These are phyloP conservation scores for Dendrobium officinale DNA, from an alignment of 106 monocot species.

Conservation along the genomic window DNA sequence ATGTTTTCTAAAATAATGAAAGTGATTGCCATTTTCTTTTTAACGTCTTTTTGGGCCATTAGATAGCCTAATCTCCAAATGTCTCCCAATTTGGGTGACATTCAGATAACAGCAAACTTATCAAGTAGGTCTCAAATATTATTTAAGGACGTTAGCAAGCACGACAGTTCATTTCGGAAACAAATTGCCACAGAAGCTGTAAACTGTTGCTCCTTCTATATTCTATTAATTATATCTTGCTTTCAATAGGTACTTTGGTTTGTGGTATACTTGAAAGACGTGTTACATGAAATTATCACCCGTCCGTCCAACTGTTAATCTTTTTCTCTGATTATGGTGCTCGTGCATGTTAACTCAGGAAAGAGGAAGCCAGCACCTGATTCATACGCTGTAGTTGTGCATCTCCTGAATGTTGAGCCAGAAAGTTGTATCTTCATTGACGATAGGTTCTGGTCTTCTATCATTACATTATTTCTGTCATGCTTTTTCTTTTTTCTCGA, in stretches of 20 bases:
- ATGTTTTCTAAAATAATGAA: background rate
- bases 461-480: background rate
- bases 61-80: background rate
- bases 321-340: background rate
- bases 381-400: conserved; percentile 47
- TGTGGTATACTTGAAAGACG: background rate
- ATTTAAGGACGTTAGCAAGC: no score
- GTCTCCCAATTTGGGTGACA: background rate
- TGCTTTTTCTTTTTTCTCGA: background rate
- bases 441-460: conserved; percentile 56
- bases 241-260: background rate
- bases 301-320: background rate
- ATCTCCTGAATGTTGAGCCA: conserved; percentile 60
- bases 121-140: no score
- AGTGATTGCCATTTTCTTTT: background rate
- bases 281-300: background rate
- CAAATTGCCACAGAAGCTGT: background rate
- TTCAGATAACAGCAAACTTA: background rate
- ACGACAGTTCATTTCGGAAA: background rate
- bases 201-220: background rate
- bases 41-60: background rate
- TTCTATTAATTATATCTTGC: background rate
- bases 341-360: conserved; percentile 23
- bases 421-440: conserved; percentile 70
- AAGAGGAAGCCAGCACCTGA: conserved; percentile 70